Conservation (phyloP, 805 yeast genomes). For the Hanseniaspora osmophila region DNA sequence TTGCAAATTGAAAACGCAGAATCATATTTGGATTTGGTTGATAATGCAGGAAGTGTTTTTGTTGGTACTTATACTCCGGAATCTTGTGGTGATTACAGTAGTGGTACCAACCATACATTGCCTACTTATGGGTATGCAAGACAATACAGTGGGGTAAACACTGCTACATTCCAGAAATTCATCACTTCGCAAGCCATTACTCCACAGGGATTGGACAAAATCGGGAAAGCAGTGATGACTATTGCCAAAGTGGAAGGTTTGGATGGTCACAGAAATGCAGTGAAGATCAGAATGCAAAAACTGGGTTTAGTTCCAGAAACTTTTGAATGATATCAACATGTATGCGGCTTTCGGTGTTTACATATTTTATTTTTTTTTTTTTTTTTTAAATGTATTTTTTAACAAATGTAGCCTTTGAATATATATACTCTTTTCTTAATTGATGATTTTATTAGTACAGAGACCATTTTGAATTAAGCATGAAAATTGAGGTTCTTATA, state of each 20-base stretch:
- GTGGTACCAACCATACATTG: conserved; percentile 95
- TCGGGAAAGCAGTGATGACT: conserved; percentile 94
- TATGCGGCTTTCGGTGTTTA: no score
- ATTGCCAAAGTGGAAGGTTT: conserved; percentile 93
- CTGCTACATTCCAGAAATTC: conserved; percentile 88
- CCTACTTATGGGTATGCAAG: conserved; percentile 98
- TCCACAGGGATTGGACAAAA: conserved; percentile 67
- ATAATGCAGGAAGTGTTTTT: conserved; percentile 91
- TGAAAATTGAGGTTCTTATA: no score
- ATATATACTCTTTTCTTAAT: no score
- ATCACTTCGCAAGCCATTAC: conserved; percentile 88
- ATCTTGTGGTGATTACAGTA: conserved; percentile 94
- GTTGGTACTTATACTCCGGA: conserved; percentile 96
- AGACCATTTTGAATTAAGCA: no score
- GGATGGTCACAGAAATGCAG: conserved; percentile 95
- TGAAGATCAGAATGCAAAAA: conserved; percentile 82
- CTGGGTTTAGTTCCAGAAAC: conserved; percentile 37
- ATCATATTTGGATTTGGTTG: conserved; percentile 54
- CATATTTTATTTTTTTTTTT: no score
- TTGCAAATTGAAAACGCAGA: conserved; percentile 76
- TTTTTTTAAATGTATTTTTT: no score
- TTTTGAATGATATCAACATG: conserved; percentile 20
- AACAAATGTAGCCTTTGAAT: no score
- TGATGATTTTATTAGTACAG: no score
- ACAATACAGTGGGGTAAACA: conserved; percentile 94